Evolutionary conservation across 805 yeast genomes (phyloP).

Genomic region (Pichia sporocuriosa): DNA sequence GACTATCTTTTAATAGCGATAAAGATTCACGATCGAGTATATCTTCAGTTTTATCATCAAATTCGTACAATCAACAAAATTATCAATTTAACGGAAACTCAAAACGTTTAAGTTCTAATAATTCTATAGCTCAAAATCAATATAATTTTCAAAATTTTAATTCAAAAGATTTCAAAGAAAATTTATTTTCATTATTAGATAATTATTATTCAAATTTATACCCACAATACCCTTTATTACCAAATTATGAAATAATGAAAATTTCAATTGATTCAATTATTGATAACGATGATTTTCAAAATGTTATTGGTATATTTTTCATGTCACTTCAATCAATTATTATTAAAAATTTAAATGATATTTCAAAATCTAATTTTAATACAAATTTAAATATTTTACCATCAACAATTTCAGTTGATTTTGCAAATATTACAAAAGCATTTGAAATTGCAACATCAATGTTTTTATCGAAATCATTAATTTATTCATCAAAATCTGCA

Average conservation of each 20-base stretch:
- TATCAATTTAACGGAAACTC: no score
- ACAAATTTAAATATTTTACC: not conserved
- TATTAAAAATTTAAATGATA: not conserved
- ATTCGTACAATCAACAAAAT: not conserved
- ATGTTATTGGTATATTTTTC: constrained; percentile 36
- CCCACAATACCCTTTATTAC: constrained; percentile 39
- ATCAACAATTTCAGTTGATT: constrained; percentile 16
- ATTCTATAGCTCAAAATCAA: no score
- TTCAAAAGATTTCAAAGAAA: not conserved
- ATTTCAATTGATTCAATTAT: constrained; percentile 20
- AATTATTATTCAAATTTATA: constrained; percentile 40
- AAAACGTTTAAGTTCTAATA: no score
- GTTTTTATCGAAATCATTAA: constrained; percentile 31
- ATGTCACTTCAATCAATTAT: constrained; percentile 28
- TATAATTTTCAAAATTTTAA: not conserved
- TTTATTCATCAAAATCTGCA: constrained; percentile 24
- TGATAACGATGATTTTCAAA: constrained; percentile 25
- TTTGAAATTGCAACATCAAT: constrained; percentile 32
- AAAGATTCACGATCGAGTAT: constrained; percentile 20
- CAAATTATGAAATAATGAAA: constrained; percentile 28
- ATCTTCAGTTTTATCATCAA: constrained; percentile 9
- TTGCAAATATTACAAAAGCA: constrained; percentile 30
- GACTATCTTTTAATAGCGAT: constrained; percentile 18
- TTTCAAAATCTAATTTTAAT: not conserved
- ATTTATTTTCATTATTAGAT: constrained; percentile 14